Conservation (phyloP, 352 stramenopile species). For the Phytophthora fragariae region DNA sequence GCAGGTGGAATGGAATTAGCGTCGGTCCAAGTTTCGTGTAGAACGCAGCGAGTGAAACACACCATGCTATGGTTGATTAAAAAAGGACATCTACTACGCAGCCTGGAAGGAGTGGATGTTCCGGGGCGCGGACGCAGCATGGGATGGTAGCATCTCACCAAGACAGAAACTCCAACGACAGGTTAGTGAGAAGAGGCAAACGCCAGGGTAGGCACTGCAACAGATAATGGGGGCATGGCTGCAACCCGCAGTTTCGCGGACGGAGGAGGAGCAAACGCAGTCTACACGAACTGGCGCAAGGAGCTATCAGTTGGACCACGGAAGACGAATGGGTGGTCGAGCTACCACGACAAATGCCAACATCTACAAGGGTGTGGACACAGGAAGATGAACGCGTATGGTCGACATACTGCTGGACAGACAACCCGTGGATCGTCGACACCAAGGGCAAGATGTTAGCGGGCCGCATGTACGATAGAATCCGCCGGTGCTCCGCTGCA, state of each 20-base stretch:
- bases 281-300: neutral
- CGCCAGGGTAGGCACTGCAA: no score
- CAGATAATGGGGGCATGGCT: no score
- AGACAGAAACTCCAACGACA: neutral
- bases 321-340: neutral
- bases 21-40: neutral
- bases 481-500: neutral
- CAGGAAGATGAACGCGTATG: neutral
- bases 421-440: neutral
- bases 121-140: neutral
- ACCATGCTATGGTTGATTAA: slow-evolving; percentile 1
- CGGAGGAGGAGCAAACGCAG: no score
- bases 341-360: no score
- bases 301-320: neutral
- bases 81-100: slow-evolving; percentile 2
- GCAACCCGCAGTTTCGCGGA: no score
- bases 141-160: neutral
- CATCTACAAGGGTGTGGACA: no score
- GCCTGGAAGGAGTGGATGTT: neutral
- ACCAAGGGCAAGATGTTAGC: neutral
- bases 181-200: no score
- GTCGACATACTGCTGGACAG: neutral
- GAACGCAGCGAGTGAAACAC: slow-evolving; percentile 3
- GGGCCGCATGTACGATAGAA: neutral
- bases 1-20: neutral